Conservation (phyloP, 805 yeast genomes). For the Candida sphagnicola region DNA sequence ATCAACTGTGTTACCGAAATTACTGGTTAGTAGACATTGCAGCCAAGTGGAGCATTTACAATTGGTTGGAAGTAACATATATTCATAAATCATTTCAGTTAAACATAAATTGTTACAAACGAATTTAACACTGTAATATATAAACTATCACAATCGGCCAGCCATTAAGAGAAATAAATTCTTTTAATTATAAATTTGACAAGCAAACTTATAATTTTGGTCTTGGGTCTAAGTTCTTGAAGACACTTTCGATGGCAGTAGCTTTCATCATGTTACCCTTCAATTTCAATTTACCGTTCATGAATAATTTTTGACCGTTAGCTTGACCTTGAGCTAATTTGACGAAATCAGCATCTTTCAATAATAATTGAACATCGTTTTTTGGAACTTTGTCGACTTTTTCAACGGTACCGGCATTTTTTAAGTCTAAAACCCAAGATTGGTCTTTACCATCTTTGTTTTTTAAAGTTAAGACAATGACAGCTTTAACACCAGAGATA, state of each 20-base stretch:
- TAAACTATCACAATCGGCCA: too few species aligned
- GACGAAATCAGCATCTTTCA: slow-evolving; percentile 66
- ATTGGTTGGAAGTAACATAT: slow-evolving; percentile 1
- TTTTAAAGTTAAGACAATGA: slow-evolving; percentile 63
- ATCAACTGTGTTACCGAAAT: too few species aligned
- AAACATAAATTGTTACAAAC: neutral
- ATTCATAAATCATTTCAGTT: slow-evolving; percentile 1
- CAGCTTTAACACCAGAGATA: slow-evolving; percentile 50
- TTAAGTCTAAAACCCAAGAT: slow-evolving; percentile 68
- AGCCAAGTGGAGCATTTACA: too few species aligned
- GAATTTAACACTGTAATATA: neutral
- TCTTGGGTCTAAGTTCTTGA: slow-evolving; percentile 48
- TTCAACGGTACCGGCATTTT: slow-evolving; percentile 47
- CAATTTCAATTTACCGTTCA: slow-evolving; percentile 80
- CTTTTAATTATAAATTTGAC: neutral
- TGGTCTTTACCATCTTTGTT: slow-evolving; percentile 56
- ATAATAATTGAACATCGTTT: slow-evolving; percentile 59
- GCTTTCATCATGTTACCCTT: slow-evolving; percentile 93
- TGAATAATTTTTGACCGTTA: slow-evolving; percentile 78
- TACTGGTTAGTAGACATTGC: too few species aligned
- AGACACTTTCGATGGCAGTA: slow-evolving; percentile 64
- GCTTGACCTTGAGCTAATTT: slow-evolving; percentile 74
- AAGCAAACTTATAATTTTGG: slow-evolving; percentile 33
- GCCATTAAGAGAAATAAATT: neutral
- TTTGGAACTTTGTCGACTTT: slow-evolving; percentile 44